Evolutionary conservation across 2,329 filamentous ascomycete genomes (phyloP), one percentile per base, ranked within the genome.

Genomic region (Monilinia fructigena): DNA sequence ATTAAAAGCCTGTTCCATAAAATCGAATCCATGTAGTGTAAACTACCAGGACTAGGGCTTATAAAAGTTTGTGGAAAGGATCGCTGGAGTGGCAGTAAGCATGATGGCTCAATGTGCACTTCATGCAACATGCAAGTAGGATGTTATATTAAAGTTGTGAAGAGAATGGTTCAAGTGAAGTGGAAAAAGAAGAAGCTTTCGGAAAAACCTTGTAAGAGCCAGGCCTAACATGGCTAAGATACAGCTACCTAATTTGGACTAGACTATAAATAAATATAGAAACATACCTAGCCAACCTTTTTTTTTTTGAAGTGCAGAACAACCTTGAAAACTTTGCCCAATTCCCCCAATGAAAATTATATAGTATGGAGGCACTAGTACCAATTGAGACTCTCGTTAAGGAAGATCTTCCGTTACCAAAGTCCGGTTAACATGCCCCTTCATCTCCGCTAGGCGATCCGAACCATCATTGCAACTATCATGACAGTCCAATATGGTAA

Each of bases 131-230:
- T 48, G 28, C 38, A 11, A 20, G 61, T 47, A 50, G 31, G 62
- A 59, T 45, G 54, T 50, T 58, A 50, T 58, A 64, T 64, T 28
- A 60, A 60, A 53, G 45, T 65, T 59, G 45, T 12, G 56, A 35
- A 8, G 26, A 47, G 28, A 48, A 42, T 60, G 38, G 55, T 28
- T 38, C 23, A 28, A 42, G 48, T 23, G 28, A 45, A n/a, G 38
- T 31, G 10, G n/a, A 28, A 38, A 35, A 48, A 20, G 18, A 59
- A 28, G 11, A 59, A 62, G 54, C 63, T 65, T 59, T 61, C 31
- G 28, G n/a, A 20, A 18, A 38, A 6, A 1, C 63, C 31, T 48
- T 40, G 42, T 4, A 48, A 4, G 40, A 10, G 20, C 16, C n/a
- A 63, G n/a, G 48, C 48, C 35, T 3, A 28, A 28, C 10, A 16